Evolutionary conservation across 371 early-diverging fungal species (phyloP), one percentile per base, ranked within the genome.

Genomic region (Rhizomucor miehei): DNA sequence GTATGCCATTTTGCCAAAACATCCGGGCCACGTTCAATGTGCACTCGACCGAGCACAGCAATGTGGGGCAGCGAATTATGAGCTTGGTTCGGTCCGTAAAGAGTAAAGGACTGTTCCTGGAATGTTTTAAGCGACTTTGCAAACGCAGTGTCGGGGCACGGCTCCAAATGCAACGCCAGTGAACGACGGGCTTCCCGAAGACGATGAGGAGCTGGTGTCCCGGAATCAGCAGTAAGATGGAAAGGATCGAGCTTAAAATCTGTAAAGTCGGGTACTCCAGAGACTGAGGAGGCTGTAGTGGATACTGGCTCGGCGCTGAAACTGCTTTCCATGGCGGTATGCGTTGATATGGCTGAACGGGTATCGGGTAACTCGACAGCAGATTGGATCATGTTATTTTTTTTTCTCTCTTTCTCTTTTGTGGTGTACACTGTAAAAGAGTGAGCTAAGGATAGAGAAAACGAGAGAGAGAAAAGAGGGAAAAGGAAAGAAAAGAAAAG

Each of bases 221-320:
- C 52, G 2, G 50, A 44, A 41, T 49, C 54, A 5, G 51, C 55
- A 17, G 41, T 44, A 39, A 63, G 24, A 24, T 64, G 44, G 38
- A 64, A 56, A 12, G 64, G 64, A 44, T 64, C 52, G 24, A 64
- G 51, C 37, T 48, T 53, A 45, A 64, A 64, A 12, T 64, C 64
- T 1, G 46, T 55, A 50, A 64, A 64, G 38, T 59, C 52, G 39
- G 58, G 63, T 14, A 63, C 52, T 13, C 44, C 49, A 46, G 52
- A 45, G 14, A 47, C 51, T 4, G 52, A 52, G 2, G 58, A 51
- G 10, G 52, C 52, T 20, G 52, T 40, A 5, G 58, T 58, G 46
- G 29, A 29, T 5, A 29, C 29, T 3, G 29, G 29, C 29, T 29
- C 29, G 29, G 29, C 8, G 29, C 29, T 58, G 34, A 48, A 48